phyloP scores from a whole-genome alignment of 306 rosid species.

The Malus fusca region DNA sequence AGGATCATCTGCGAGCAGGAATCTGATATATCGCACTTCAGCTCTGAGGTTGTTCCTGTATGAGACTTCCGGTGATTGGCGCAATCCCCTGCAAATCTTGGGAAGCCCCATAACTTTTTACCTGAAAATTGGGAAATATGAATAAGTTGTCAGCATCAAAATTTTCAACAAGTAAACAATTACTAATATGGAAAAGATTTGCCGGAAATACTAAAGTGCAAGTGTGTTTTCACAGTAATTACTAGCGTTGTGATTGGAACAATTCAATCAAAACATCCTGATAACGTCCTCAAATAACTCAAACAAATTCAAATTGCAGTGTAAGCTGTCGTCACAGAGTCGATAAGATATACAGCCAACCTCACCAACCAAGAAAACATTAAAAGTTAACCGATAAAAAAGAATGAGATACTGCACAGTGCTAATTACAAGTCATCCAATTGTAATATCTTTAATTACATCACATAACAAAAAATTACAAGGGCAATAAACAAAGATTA shows the following conservation, averaged over 20 bases:
- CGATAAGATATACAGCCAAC: not conserved
- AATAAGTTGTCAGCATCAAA: slow-evolving; percentile 3
- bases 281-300: not conserved
- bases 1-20: slow-evolving; percentile 97
- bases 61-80: slow-evolving; percentile 63
- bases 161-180: not conserved
- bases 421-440: not conserved
- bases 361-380: not conserved
- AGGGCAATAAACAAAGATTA: not conserved
- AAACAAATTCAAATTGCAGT: not conserved
- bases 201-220: not conserved
- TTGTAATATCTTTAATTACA: not conserved
- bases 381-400: not conserved
- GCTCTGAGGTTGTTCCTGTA: slow-evolving; percentile 65
- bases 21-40: slow-evolving; percentile 72
- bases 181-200: not conserved
- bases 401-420: not conserved
- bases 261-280: not conserved
- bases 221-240: not conserved
- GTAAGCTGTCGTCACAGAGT: not conserved
- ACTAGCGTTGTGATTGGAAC: too few relatives aligned
- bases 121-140: slow-evolving; percentile 39
- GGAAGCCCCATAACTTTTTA: slow-evolving; percentile 85
- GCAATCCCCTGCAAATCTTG: slow-evolving; percentile 92
- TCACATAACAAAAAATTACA: not conserved